phyloP scores from a whole-genome alignment of 495 filamentous ascomycete species.

The Penicillium tannophilum region DNA sequence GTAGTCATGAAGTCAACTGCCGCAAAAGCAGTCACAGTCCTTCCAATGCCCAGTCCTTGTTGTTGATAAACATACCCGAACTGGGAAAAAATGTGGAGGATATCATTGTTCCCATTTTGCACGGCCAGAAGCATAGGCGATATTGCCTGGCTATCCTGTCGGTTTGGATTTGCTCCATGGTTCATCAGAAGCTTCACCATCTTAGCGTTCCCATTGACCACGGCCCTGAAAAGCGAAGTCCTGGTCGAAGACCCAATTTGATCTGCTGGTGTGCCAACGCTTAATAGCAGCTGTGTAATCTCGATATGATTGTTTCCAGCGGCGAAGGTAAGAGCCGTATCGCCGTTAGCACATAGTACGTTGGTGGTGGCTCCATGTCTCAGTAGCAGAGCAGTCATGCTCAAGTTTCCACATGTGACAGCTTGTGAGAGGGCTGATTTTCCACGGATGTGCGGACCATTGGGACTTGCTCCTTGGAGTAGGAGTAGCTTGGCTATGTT shows the following conservation, averaged over 20 bases:
- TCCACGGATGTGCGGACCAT: not conserved
- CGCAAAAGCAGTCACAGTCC: not conserved
- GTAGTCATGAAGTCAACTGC: not conserved
- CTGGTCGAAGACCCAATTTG: not conserved
- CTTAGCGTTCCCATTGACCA: not conserved
- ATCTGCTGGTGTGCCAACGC: not conserved
- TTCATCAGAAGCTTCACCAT: constrained; percentile 1
- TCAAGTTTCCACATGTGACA: not conserved
- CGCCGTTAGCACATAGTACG: not conserved
- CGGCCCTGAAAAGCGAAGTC: constrained; percentile 1
- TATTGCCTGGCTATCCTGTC: not conserved
- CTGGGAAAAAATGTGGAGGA: not conserved
- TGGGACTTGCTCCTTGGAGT: not conserved
- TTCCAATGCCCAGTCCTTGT: not conserved
- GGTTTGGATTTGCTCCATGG: not conserved
- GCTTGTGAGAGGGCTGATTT: not conserved
- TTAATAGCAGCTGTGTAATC: not conserved
- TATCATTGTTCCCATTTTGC: not conserved
- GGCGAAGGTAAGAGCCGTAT: not conserved
- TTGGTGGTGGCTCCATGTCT: not conserved
- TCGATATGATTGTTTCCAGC: not conserved
- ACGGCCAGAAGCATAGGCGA: not conserved
- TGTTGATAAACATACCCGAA: not conserved
- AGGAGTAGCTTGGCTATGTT: not conserved
- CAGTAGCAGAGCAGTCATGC: not conserved